Base-by-base conservation (phyloP, 225 moss, liverwort and hornwort genomes). In the Thuidium tamariscinum region DNA sequence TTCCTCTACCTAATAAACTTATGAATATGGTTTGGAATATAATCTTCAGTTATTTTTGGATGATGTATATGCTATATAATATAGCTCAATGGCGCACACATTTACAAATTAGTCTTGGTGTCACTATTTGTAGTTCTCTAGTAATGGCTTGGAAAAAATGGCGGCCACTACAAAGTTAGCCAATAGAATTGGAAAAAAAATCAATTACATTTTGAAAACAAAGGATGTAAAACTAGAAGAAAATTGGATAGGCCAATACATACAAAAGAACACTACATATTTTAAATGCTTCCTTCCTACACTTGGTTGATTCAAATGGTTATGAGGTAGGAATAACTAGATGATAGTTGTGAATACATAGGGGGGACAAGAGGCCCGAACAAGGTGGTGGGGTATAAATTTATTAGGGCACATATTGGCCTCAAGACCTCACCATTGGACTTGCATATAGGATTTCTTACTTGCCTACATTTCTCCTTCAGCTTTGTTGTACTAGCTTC, bases 341-440 rank as follows among this genome's bases (percentile, higher is more conserved):
- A 1, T 16, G 8, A 42, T n/a, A n/a, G n/a, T n/a, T n/a, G n/a
- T n/a, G n/a, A n/a, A n/a, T 42, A 70, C 5, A 8, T 41, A 2
- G 2, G 3, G 5, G 25, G 8, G 0, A 69, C 2, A 2, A 42
- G 15, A 70, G 2, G 42, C 9, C 0, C 0, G 3, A 8, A 41
- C 0, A 69, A 41, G 9, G 27, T 70, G 26, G 3, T 1, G 26
- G 4, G 8, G 1, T 8, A 69, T 69, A 5, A 42, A 41, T 42
- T 70, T 42, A 3, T 0, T 8, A 41, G 4, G 16, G 5, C 1
- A 7, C 2, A 0, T 41, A 26, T 25, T 1, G 0, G 0, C 41
- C 0, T 69, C 0, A 8, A 1, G 6, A 42, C 5, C 9, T 27
- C 7, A 1, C 2, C 0, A 1, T 15, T 26, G 3, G 5, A 68